Evolutionary conservation across 306 rosid genomes (phyloP), one percentile per base, ranked within the genome.

Genomic region (Citrullus colocynthis): DNA sequence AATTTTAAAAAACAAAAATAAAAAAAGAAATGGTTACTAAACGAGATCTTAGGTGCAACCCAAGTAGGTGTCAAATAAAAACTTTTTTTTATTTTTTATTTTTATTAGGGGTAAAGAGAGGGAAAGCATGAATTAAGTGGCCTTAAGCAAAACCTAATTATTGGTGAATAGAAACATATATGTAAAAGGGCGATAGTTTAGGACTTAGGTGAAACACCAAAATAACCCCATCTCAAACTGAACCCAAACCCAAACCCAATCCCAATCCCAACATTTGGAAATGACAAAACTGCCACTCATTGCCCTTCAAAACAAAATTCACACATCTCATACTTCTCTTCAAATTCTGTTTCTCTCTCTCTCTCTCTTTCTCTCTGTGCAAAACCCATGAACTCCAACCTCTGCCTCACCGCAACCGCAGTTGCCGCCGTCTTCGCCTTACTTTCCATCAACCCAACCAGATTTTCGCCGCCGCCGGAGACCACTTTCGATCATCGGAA

Each of bases 401-500:
- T 79, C 74, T 79, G 64, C 32, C 52, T 41, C 69, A 57, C 37
- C 16, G 82, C 85, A 17, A 66, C 80, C 45, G n/a, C 80, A 0
- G 39, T 62, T n/a, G 52, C 80, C 51, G 77, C 77, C 24, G 30
- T 79, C 56, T 64, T 78, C 10, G 57, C 85, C n/a, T 42, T 83
- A 11, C 9, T 79, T 18, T 59, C 81, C 17, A 15, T 77, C 57
- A 77, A 24, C 37, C 44, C 36, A 59, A 39, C 57, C 59, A 45
- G 41, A 61, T 61, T 57, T 60, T 13, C 42, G 0, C 34, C 45
- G 41, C 67, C 67, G 21, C 66, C 56, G 21, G 65, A 20, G 45
- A 10, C 28, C 28, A 24, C 4, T 45, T 1, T 21, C 39, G 34
- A 56, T 76, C 21, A 55, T 36, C 12, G 14, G 78, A 55, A 76